Conservation (phyloP, 2,329 filamentous ascomycete genomes). For the Claviceps sp. region DNA sequence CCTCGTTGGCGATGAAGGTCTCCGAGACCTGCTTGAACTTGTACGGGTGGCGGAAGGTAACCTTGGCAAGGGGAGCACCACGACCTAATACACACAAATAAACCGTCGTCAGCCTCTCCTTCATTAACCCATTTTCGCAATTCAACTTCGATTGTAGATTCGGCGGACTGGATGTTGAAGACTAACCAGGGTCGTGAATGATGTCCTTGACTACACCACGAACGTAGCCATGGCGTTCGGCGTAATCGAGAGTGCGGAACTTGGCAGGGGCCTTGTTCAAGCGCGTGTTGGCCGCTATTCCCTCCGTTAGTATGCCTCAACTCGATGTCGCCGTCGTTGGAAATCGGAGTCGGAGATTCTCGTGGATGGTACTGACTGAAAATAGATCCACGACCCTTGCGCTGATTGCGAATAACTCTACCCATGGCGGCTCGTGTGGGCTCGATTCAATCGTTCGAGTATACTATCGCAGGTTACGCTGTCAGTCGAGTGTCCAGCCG, state of each 20-base stretch:
- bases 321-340: conserved; percentile 10
- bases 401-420: conserved; percentile 54
- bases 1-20: conserved; percentile 99
- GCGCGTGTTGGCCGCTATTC: conserved; percentile 63
- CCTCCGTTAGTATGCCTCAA: conserved; percentile 17
- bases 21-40: conserved; percentile 94
- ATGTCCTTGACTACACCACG: conserved; percentile 98
- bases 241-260: conserved; percentile 93
- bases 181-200: conserved; percentile 83
- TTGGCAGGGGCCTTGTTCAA: conserved; percentile 76
- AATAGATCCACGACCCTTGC: conserved; percentile 45
- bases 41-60: conserved; percentile 96
- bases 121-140: not conserved
- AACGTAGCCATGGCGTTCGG: conserved; percentile 95
- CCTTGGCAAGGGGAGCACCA: conserved; percentile 93
- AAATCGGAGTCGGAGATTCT: conserved; percentile 8
- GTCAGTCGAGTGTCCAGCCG: conserved; percentile 8
- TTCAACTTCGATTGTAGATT: not conserved
- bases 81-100: conserved; percentile 34
- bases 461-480: conserved; percentile 10
- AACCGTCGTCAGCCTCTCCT: conserved; percentile 13
- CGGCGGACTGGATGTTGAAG: conserved; percentile 4
- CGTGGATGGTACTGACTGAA: conserved; percentile 33
- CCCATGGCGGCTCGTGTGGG: conserved; percentile 32
- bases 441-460: conserved; percentile 22